Percentiles rank a stretch among this genome's conserved stretches.
phyloP scores from a whole-genome alignment of 805 yeast species.

The Maudiozyma turicensis region DNA sequence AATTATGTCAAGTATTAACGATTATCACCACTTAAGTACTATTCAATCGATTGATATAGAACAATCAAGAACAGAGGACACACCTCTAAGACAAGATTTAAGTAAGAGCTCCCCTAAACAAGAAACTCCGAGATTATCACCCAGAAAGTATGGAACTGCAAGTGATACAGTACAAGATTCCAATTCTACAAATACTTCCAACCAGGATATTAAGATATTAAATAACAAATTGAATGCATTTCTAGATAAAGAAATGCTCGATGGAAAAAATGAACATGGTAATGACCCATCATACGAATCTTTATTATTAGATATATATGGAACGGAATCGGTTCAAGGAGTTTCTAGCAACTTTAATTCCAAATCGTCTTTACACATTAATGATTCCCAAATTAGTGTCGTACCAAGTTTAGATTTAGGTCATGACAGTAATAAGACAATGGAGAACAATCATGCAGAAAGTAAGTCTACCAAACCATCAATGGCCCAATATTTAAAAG shows the following conservation, averaged over 20 bases:
- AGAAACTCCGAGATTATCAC: background rate
- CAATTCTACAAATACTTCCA: background rate
- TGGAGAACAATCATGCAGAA: background rate
- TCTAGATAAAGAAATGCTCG: background rate
- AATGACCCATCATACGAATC: background rate
- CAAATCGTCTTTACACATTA: background rate
- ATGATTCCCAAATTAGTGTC: slow-evolving; percentile 1
- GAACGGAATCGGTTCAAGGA: background rate
- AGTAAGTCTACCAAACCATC: background rate
- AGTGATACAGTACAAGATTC: background rate
- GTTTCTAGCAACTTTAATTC: background rate
- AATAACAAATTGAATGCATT: background rate
- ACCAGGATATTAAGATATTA: background rate
- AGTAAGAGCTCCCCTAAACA: background rate
- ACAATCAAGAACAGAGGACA: background rate
- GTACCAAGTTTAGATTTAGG: slow-evolving; percentile 1
- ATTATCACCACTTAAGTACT: background rate
- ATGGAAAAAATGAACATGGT: background rate
- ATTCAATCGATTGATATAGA: background rate
- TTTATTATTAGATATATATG: background rate
- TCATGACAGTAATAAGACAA: background rate
- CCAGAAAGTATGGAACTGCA: background rate
- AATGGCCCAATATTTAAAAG: slow-evolving; percentile 1
- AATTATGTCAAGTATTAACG: background rate
- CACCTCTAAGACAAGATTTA: background rate